Percentiles rank a stretch among this genome's conserved stretches.
These are phyloP conservation scores for Tagetes patula DNA, from an alignment of 129 eudicot species.

Conservation along the genomic window DNA sequence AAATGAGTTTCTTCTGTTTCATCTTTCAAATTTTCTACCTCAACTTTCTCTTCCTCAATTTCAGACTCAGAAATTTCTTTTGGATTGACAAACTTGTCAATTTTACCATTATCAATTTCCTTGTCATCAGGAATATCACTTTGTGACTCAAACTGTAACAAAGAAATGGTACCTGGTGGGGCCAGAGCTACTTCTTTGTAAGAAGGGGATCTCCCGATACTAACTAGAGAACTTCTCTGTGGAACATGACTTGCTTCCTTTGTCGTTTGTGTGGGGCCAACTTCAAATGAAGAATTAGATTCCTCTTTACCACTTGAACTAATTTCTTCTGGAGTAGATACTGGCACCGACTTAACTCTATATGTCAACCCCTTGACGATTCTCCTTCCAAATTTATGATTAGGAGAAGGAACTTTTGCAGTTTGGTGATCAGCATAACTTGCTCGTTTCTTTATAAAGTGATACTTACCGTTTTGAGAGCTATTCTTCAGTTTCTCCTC, in stretches of 20 bases:
- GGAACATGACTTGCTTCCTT: constrained; percentile 52
- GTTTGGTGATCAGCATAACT: constrained; percentile 65
- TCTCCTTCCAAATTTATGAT: constrained; percentile 72
- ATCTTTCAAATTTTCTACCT: constrained; percentile 35
- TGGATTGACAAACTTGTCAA: constrained; percentile 27
- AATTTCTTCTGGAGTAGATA: constrained; percentile 49
- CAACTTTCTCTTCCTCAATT: constrained; percentile 40
- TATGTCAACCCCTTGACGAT: constrained; percentile 78
- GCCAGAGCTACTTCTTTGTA: constrained; percentile 98
- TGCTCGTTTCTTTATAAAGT: constrained; percentile 68
- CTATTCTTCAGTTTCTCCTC: constrained; percentile 63
- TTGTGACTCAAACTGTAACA: constrained; percentile 51
- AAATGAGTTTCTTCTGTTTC: constrained; percentile 47
- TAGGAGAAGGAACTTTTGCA: constrained; percentile 58
- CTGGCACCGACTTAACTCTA: constrained; percentile 77
- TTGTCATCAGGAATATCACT: constrained; percentile 43
- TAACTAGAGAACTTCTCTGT: constrained; percentile 68
- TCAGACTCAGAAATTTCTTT: constrained; percentile 27
- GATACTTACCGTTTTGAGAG: constrained; percentile 53
- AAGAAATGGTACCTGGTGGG: constrained; percentile 84
- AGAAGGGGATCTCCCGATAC: constrained; percentile 93
- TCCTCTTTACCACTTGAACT: constrained; percentile 41
- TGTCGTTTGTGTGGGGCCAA: constrained; percentile 38
- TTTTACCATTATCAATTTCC: constrained; percentile 40
- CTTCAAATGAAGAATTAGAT: constrained; percentile 40